Conservation (phyloP, 805 yeast species). For the Barnettozyma botsteinii region DNA sequence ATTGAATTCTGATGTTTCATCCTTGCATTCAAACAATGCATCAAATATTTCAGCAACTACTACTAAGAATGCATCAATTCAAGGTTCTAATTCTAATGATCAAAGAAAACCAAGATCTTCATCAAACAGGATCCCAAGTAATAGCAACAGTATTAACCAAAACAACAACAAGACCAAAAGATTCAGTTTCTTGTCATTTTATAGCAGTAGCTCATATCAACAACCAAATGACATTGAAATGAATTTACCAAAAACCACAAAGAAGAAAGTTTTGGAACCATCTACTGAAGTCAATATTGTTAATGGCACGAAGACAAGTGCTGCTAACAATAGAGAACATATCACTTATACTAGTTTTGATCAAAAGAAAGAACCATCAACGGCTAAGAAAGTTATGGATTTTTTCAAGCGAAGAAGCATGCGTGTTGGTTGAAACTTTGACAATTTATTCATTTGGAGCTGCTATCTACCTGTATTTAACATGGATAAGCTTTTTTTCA, state of each 20-base stretch:
- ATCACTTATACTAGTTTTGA: constrained; percentile 24
- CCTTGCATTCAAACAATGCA: constrained; percentile 9
- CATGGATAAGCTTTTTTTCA: no score
- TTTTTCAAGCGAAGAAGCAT: constrained; percentile 66
- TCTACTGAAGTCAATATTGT: constrained; percentile 19
- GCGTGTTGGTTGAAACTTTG: constrained; percentile 20
- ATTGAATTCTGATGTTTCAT: constrained; percentile 6
- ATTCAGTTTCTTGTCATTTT: constrained; percentile 37
- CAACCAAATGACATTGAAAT: constrained; percentile 10
- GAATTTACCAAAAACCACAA: constrained; percentile 8
- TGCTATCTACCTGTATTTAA: no score
- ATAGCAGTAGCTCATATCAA: constrained; percentile 12
- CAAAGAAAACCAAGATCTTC: constrained; percentile 9
- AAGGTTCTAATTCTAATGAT: constrained; percentile 3
- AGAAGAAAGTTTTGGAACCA: constrained; percentile 23
- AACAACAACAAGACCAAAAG: constrained; percentile 28
- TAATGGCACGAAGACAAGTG: neutral
- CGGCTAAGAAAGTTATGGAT: constrained; percentile 74
- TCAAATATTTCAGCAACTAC: constrained; percentile 8
- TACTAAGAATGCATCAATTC: constrained; percentile 14
- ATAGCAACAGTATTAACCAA: constrained; percentile 10
- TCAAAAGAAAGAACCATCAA: constrained; percentile 52
- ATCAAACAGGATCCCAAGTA: constrained; percentile 6
- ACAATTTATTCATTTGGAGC: no score
- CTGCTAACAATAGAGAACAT: constrained; percentile 13